These are phyloP conservation scores for Camillea tinctor DNA, from an alignment of 2,329 filamentous ascomycete species.

Conservation along the genomic window DNA sequence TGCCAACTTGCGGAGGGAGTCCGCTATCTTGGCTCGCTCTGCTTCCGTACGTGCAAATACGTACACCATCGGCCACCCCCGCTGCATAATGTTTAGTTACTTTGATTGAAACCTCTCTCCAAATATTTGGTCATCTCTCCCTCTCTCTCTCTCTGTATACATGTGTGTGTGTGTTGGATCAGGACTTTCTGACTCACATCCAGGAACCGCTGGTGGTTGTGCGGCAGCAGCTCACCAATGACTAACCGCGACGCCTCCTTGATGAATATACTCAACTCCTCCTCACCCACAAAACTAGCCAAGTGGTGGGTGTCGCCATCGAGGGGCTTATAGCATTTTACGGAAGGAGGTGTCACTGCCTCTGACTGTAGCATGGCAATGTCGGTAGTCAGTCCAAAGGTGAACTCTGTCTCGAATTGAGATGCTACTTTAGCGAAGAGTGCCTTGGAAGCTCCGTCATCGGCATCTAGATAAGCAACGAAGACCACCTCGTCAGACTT, in stretches of 20 bases:
- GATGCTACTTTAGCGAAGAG: conserved; percentile 27
- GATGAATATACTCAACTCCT: conserved; percentile 28
- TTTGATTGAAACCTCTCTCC: not conserved
- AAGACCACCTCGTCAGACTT: conserved; percentile 33
- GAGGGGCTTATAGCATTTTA: conserved; percentile 32
- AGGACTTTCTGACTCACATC: conserved; percentile 28
- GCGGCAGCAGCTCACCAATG: conserved; percentile 33
- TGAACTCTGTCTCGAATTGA: conserved; percentile 34
- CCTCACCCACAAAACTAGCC: conserved; percentile 11
- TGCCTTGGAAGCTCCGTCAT: conserved; percentile 17
- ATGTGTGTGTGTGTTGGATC: not conserved
- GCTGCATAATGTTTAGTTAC: conserved; percentile 16
- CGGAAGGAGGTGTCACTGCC: conserved; percentile 11
- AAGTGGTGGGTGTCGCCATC: conserved; percentile 29
- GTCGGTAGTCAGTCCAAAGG: conserved; percentile 30
- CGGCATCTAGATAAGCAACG: conserved; percentile 26
- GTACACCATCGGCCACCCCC: conserved; percentile 39
- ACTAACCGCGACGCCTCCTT: conserved; percentile 27
- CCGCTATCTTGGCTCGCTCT: conserved; percentile 30
- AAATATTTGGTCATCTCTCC: too few species aligned
- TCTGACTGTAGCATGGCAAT: conserved; percentile 13
- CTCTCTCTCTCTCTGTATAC: too few species aligned
- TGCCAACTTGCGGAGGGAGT: conserved; percentile 32
- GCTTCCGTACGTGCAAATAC: conserved; percentile 33
- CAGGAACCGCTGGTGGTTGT: conserved; percentile 35